phyloP scores from a whole-genome alignment of 192 early-diverging fungal species.

The Thamnidium elegans region DNA sequence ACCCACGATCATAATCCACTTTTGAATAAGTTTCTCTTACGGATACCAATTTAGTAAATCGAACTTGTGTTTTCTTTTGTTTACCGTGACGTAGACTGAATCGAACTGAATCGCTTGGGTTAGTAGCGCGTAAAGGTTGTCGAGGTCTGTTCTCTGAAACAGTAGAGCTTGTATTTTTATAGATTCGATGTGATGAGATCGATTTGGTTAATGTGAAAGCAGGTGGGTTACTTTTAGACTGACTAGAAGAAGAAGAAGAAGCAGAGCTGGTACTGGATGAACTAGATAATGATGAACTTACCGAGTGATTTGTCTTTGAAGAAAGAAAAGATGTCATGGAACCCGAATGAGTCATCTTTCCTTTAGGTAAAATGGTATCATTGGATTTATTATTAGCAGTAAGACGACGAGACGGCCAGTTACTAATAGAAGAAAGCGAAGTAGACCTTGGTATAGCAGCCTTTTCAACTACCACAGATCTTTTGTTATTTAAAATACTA shows the following conservation, averaged over 20 bases:
- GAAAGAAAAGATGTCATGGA: slow-evolving; percentile 44
- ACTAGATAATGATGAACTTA: neutral
- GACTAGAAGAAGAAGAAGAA: no score
- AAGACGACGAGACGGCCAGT: slow-evolving; percentile 69
- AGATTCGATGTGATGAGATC: no score
- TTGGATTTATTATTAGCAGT: no score
- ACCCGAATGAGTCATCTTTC: slow-evolving; percentile 83
- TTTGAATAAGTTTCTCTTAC: slow-evolving; percentile 12
- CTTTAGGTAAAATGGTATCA: neutral
- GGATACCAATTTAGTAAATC: slow-evolving; percentile 9
- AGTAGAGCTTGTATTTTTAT: no score
- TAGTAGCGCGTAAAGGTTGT: no score
- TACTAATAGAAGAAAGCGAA: slow-evolving; percentile 60
- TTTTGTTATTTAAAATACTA: neutral
- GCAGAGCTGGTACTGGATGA: no score
- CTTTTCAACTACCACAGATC: neutral
- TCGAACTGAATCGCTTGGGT: no score
- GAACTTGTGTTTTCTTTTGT: neutral
- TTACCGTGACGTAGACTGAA: slow-evolving; percentile 61
- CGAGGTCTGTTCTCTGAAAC: no score
- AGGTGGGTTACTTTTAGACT: no score
- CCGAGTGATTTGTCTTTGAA: slow-evolving; percentile 33
- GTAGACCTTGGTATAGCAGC: neutral
- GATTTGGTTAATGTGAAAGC: no score
- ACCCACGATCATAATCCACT: slow-evolving; percentile 13